Base-by-base conservation (phyloP, 345 rosid genomes). In the Hibiscus mutabilis region DNA sequence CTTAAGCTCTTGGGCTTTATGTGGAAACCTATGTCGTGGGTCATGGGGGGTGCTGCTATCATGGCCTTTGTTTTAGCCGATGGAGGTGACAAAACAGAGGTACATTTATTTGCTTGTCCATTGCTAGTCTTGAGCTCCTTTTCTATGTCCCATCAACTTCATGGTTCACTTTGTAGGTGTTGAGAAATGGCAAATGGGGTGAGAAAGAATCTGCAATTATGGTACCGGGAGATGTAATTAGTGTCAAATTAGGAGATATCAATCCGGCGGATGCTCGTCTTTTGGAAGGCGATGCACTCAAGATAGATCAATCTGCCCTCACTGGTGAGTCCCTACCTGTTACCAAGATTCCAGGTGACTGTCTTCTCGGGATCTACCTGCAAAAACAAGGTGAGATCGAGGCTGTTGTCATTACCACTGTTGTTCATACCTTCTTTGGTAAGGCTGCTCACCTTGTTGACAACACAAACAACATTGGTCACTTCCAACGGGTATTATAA, bases 21-120 rank as follows among this genome's bases (percentile, higher is more conserved):
- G 98, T 94, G 98, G 97, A 90, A 94, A 68, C 97, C 96, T 73
- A 76, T 91, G 5, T 94, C 98, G 56, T 94, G 98, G 98, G 98
- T 94, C 18, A 94, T 94, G 98, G 97, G 91, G 76, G 62, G 82
- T 21, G 99, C 97, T 15, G 97, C 99, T 9, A 82, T 94, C 66
- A 94, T 94, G 99, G 97, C 99, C 47, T 88, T 94, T 78, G 92
- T 72, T 56, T 79, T 94, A 75, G 97, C 99, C 64, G 89, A 94
- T 49, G 98, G 97, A 71, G 98, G 89, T 49, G 97, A 96, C 53
- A 86, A 94, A 75, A 77, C 96, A 66, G 91, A 87, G 93, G 97
- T 89, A 69, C 4, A 15, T 15, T 6, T 73, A 3, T n/a, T 49
- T 6, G 68, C 18, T 44, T 33, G 59, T 59, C 37, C 47, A 46